phyloP scores from a whole-genome alignment of 768 basidiomycete species.

The Arthromyces matolae region DNA sequence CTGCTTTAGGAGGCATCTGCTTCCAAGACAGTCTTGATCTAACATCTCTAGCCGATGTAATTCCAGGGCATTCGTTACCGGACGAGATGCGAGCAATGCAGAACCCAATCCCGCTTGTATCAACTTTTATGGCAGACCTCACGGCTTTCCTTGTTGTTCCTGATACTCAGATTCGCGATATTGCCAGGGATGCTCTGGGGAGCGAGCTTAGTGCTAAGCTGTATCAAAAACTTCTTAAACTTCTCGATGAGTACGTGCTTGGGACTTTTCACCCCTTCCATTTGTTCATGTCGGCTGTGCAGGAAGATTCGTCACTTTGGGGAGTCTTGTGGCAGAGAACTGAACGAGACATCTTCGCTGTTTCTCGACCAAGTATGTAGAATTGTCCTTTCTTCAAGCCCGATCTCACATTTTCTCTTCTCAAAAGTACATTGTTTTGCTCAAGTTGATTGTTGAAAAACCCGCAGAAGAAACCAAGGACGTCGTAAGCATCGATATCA shows the following conservation, averaged over 20 bases:
- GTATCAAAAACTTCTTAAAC: slow-evolving; percentile 62
- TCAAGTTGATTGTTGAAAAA: slow-evolving; percentile 79
- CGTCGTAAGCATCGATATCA: slow-evolving; percentile 59
- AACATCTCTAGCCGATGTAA: slow-evolving; percentile 45
- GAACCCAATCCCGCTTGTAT: slow-evolving; percentile 55
- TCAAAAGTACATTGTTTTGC: slow-evolving; percentile 65
- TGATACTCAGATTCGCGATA: slow-evolving; percentile 66
- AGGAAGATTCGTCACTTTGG: slow-evolving; percentile 53
- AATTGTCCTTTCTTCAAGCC: not conserved
- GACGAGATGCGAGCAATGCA: slow-evolving; percentile 66
- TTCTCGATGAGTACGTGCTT: slow-evolving; percentile 64
- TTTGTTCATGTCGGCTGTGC: not conserved
- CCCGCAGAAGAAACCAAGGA: slow-evolving; percentile 55
- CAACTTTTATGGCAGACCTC: slow-evolving; percentile 62
- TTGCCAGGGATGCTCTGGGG: slow-evolving; percentile 77
- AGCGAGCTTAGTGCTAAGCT: slow-evolving; percentile 70
- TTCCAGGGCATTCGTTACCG: slow-evolving; percentile 59
- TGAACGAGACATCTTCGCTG: slow-evolving; percentile 39
- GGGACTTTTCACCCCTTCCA: not conserved
- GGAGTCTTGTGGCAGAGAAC: slow-evolving; percentile 41
- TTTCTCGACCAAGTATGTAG: slow-evolving; percentile 70
- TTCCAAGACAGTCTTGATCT: slow-evolving; percentile 49
- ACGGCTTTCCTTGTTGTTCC: slow-evolving; percentile 68
- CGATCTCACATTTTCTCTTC: not conserved
- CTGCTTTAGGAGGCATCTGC: slow-evolving; percentile 68